These are phyloP conservation scores for Eimeria necatrix DNA, from an alignment of 169 alveolate genomes.

Conservation along the genomic window DNA sequence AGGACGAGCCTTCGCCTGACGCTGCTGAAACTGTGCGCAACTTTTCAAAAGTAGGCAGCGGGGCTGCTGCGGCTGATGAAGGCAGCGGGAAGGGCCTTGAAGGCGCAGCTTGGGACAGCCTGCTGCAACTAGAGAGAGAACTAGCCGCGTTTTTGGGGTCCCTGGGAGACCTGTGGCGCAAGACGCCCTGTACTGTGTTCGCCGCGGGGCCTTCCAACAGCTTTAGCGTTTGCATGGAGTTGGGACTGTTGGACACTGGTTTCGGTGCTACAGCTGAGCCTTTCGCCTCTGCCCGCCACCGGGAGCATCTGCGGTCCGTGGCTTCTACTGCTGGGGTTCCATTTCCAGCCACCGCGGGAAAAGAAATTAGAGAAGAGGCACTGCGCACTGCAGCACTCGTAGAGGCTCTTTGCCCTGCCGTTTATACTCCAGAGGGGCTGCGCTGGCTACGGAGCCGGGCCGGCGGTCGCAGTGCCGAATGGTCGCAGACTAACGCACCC, in stretches of 20 bases:
- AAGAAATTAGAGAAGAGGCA: background rate
- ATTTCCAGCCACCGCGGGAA: background rate
- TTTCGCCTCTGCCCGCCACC: background rate
- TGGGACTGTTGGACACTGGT: background rate
- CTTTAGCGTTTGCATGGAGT: slow-evolving; percentile 37
- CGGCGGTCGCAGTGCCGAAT: background rate
- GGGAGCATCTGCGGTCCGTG: background rate
- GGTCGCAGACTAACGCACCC: background rate
- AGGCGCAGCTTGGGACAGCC: background rate
- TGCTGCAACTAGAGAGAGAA: background rate
- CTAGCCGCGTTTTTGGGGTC: slow-evolving; percentile 1
- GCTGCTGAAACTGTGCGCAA: no score
- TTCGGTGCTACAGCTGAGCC: background rate
- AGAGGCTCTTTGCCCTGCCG: slow-evolving; percentile 39
- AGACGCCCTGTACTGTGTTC: background rate
- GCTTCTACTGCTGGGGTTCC: background rate
- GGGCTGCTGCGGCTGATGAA: background rate
- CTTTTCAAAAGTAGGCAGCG: background rate
- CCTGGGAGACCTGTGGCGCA: background rate
- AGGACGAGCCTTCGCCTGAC: background rate
- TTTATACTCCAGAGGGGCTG: background rate
- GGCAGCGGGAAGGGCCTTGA: background rate
- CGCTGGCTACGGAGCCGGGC: slow-evolving; percentile 15
- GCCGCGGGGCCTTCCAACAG: background rate
- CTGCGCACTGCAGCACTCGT: background rate